Conservation (phyloP, 1,284 basidiomycete species). For the Testicularia cyperi region DNA sequence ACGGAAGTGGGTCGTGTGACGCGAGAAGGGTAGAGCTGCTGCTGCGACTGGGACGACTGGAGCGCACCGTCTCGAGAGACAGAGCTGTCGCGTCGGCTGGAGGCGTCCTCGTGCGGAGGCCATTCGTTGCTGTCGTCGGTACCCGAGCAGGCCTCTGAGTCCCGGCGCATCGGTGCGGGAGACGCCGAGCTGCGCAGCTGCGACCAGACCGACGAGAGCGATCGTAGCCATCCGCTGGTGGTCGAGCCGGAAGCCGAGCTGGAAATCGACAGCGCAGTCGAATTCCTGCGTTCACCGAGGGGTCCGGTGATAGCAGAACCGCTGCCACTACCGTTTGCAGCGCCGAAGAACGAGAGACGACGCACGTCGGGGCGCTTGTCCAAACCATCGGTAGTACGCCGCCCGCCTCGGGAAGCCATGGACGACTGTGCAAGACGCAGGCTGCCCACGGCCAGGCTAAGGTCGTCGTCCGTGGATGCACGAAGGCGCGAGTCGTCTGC, state of each 20-base stretch:
- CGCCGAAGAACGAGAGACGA: conserved; percentile 28
- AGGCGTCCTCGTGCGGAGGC: conserved; percentile 6
- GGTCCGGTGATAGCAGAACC: too few species aligned
- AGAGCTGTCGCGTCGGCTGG: conserved; percentile 21
- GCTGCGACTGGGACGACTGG: neutral
- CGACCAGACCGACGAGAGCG: conserved; percentile 40
- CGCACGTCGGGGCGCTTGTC: conserved; percentile 13
- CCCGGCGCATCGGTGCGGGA: conserved; percentile 17
- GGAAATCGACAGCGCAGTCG: conserved; percentile 26
- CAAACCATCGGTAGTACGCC: conserved; percentile 11
- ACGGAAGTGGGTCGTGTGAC: neutral
- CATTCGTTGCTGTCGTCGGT: conserved; percentile 30
- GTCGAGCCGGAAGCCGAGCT: conserved; percentile 25
- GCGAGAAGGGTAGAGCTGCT: conserved; percentile 7
- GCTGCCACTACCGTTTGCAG: conserved; percentile 8
- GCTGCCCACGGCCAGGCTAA: conserved; percentile 38
- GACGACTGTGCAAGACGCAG: conserved; percentile 37
- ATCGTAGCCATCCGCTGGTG: conserved; percentile 40
- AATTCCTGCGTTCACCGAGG: conserved; percentile 29
- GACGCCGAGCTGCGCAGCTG: conserved; percentile 33
- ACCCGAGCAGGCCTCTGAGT: conserved; percentile 19
- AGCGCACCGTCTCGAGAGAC: conserved; percentile 2
- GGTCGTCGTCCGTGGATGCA: conserved; percentile 10
- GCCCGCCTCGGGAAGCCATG: conserved; percentile 18
- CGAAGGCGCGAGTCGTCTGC: too few species aligned